These are phyloP conservation scores for Sarocladiaceae sp. DNA, from an alignment of 2,329 filamentous ascomycete species.

Conservation along the genomic window DNA sequence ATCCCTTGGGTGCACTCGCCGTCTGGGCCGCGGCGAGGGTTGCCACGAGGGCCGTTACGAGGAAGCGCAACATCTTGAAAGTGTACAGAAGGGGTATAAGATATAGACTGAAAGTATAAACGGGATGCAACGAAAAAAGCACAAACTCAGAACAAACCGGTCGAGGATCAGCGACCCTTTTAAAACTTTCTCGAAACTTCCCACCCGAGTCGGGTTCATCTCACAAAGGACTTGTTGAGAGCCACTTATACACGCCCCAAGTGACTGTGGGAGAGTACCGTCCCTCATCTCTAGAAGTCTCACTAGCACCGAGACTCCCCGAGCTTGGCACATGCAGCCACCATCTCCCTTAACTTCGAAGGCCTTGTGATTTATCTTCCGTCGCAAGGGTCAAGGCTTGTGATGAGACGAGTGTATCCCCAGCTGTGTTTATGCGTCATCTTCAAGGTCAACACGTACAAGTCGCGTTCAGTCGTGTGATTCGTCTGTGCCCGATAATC, in stretches of 20 bases:
- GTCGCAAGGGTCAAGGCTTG: not conserved
- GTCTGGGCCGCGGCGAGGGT: conserved; percentile 11
- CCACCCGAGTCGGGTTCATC: not conserved
- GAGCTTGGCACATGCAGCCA: conserved; percentile 3
- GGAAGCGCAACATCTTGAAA: not conserved
- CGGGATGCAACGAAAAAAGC: no score
- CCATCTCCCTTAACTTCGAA: not conserved
- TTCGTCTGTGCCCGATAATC: not conserved
- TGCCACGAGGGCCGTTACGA: not conserved
- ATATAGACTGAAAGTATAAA: no score
- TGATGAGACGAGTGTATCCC: not conserved
- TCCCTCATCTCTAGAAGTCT: no score
- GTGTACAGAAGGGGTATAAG: no score
- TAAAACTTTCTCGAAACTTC: no score
- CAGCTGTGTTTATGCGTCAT: no score
- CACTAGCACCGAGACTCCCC: not conserved
- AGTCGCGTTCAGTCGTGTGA: not conserved
- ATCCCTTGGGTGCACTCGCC: conserved; percentile 13
- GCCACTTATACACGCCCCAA: no score
- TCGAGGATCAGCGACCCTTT: not conserved
- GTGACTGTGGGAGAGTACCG: no score
- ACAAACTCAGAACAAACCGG: no score
- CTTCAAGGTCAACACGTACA: no score
- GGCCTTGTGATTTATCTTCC: not conserved
- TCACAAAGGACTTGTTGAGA: no score